These are phyloP conservation scores for Chlorella sp. DNA, from an alignment of 139 green algal genomes.

Conservation along the genomic window DNA sequence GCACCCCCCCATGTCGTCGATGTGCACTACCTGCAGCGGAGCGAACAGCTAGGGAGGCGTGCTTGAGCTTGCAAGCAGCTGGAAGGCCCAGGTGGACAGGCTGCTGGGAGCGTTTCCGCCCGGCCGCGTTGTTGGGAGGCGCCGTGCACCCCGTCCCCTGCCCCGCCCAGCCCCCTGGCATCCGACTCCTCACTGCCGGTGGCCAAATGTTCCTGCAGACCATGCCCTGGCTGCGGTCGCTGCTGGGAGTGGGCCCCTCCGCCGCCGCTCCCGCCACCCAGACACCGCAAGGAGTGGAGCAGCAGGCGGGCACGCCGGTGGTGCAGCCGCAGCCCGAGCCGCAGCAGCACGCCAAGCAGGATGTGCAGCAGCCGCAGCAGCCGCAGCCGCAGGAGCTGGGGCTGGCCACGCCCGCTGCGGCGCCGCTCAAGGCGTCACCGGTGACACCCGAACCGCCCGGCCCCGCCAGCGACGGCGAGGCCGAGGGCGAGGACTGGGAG, in stretches of 20 bases:
- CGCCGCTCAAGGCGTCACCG: background rate
- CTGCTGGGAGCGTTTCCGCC: background rate
- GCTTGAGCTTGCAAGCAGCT: background rate
- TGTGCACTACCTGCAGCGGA: no score
- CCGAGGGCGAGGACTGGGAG: slow-evolving; percentile 1
- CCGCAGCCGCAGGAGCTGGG: background rate
- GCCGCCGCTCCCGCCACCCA: background rate
- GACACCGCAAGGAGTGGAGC: background rate
- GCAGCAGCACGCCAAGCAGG: background rate
- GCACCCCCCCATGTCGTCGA: no score
- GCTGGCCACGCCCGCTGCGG: background rate
- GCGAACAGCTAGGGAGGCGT: no score
- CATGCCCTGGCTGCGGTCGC: slow-evolving; percentile 6
- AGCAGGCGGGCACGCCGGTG: background rate
- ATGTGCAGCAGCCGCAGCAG: background rate
- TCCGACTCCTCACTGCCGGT: no score
- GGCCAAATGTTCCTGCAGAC: background rate
- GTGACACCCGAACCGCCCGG: no score
- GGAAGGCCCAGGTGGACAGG: background rate
- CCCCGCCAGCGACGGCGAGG: background rate
- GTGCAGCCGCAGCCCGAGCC: background rate
- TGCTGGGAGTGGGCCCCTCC: background rate
- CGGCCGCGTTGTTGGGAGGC: background rate
- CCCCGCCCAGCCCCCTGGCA: background rate
- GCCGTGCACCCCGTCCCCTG: no score